Base-by-base conservation (phyloP, 495 filamentous ascomycete genomes). In the Hypoxylon lienhwacheense region DNA sequence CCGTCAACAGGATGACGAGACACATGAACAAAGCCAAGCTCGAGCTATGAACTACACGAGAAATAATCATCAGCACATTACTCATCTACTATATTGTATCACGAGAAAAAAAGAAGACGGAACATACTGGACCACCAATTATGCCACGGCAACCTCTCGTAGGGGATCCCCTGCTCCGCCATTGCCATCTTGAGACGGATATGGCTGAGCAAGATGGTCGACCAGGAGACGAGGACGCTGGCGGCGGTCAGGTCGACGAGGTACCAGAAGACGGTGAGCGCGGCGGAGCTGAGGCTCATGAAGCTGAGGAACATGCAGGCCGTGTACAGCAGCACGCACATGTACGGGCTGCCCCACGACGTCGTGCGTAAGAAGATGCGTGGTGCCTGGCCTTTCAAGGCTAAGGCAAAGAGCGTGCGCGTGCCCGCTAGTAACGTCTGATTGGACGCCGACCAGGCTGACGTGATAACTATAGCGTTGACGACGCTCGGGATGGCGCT, bases 381-480 rank as follows among this genome's bases (percentile, higher is more conserved):
- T 0, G 84, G 84, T 12, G 66, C 83, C 67, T 73, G 84, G 43
- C 65, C 76, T 47, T 86, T 83, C 19, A 85, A 61, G 2, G 81
- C 79, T 24, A 87, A 68, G 5, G 81, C 78, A 60, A 86, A 85
- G 17, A 87, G 66, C 2, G 84, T 81, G 25, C 85, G 74, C 0
- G 81, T 83, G 6, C 83, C 85, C 14, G 79, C 79, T 44, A 75
- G 81, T 10, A 85, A 74, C 19, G 76, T 73, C 37, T 84, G 84
- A 55, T 88, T 88, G 11, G 81, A 81, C 2, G 86, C 82, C 12
- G 81, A 83, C 73, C 87, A 86, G 1, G 85, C 87, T 2, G 85
- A 88, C 7, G 86, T 81, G 31, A 89, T 76, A 41, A 91, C 88
- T 4, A 85, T 73, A 1, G 82, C 78, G 25, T 87, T 90, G 47